Evolutionary conservation across 2,329 filamentous ascomycete genomes (phyloP), one percentile per base, ranked within the genome.

Genomic region (Colletotrichum echinochloae): DNA sequence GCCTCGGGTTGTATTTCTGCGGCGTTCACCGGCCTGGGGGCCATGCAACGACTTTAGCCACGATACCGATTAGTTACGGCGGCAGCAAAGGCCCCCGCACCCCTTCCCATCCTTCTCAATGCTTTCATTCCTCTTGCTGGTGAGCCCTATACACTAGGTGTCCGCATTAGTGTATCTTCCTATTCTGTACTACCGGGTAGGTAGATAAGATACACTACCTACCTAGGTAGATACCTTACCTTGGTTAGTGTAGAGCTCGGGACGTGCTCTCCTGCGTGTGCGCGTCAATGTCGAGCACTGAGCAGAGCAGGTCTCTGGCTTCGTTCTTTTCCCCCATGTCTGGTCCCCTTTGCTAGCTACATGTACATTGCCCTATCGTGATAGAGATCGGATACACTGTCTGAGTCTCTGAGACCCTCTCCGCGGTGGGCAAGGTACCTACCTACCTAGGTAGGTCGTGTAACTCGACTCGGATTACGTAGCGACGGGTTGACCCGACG

Each of bases 31-130:
- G 23, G 54, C 66, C n/a, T n/a, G 16, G 41, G 55, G 48, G n/a
- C 35, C 12, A 41, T 7, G 12, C 11, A 41, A 39, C 66, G 33
- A 60, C 66, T 66, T 55, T 41, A 30, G 26, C 55, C 8, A 28
- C 28, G 54, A 51, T 69, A 60, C 66, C 26, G 26, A 5, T 3
- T 41, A n/a, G 62, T 49, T 66, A 66, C 62, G 55, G 41, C 33
- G 60, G 46, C 37, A 48, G n/a, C n/a, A 0, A n/a, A 28, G 23
- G 11, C 23, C 49, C 66, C 66, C 55, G 18, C n/a, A n/a, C n/a
- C n/a, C n/a, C n/a, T n/a, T n/a, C n/a, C n/a, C n/a, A n/a, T n/a
- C n/a, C n/a, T n/a, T n/a, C n/a, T 46, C 44, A 46, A 51, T 30
- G 18, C 9, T n/a, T 33, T 33, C 9, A 12, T 33, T 33, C 16